A percentile compares a stretch with the other conserved stretches of the same genome.
Conservation (phyloP, 345 rosid species). For the Salix brachista region DNA sequence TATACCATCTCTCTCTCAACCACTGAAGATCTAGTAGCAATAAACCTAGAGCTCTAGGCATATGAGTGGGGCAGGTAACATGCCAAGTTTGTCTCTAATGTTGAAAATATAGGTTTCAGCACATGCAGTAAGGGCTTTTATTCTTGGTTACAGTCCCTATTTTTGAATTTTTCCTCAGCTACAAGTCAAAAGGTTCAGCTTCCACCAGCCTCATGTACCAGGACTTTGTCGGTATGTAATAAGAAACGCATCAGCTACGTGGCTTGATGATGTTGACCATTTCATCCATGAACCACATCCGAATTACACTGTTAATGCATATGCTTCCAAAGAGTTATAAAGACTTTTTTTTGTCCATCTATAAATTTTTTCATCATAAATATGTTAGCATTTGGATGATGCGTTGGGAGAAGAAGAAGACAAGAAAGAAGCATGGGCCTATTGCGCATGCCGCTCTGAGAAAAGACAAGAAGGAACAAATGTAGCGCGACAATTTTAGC, state of each 20-base stretch:
- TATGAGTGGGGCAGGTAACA: not conserved
- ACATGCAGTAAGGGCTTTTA: not conserved
- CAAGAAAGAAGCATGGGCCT: not conserved
- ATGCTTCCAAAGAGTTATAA: too few species aligned
- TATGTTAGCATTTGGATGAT: not conserved
- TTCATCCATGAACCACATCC: not conserved
- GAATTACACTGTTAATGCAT: not conserved
- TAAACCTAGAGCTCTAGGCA: not conserved
- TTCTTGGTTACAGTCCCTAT: not conserved
- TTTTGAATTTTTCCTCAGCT: not conserved
- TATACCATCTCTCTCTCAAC: not conserved
- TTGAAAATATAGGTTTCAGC: not conserved
- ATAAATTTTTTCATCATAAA: too few species aligned
- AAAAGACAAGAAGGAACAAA: not conserved
- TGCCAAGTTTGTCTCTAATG: conserved; percentile 8
- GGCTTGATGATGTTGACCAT: not conserved
- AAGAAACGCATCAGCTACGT: not conserved
- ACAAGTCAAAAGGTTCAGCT: not conserved
- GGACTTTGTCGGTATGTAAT: not conserved
- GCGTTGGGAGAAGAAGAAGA: not conserved
- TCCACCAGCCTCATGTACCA: not conserved
- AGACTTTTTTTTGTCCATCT: not conserved
- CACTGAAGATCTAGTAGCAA: not conserved
- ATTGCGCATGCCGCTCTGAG: not conserved
- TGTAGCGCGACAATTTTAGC: not conserved